Evolutionary conservation across 495 filamentous ascomycete genomes (phyloP).

Genomic region (Trichoderma orchidacearum): DNA sequence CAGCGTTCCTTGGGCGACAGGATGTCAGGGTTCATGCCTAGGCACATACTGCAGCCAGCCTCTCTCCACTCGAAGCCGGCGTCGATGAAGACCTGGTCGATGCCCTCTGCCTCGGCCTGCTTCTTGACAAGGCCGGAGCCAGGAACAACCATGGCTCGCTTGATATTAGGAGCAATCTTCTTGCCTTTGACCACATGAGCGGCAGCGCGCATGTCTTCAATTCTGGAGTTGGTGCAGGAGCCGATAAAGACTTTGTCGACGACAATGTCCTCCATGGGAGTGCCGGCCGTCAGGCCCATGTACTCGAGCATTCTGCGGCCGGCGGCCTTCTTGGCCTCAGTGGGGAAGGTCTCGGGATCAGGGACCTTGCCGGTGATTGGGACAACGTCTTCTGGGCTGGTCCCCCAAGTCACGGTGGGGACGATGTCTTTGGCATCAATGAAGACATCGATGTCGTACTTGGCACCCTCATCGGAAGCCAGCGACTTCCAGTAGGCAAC

Average conservation of each 20-base stretch:
- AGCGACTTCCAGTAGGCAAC: slow-evolving; percentile 80
- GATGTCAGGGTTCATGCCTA: slow-evolving; percentile 99
- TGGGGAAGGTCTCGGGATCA: slow-evolving; percentile 71
- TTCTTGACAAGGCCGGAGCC: slow-evolving; percentile 91
- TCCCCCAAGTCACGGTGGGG: slow-evolving; percentile 94
- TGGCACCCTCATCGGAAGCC: slow-evolving; percentile 70
- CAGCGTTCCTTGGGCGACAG: slow-evolving; percentile 88
- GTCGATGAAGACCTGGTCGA: slow-evolving; percentile 82
- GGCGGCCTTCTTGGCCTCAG: slow-evolving; percentile 60
- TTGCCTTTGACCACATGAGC: slow-evolving; percentile 73
- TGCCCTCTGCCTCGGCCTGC: slow-evolving; percentile 81
- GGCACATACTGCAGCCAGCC: slow-evolving; percentile 96
- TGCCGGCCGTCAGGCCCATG: slow-evolving; percentile 82
- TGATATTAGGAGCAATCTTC: slow-evolving; percentile 76
- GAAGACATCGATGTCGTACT: slow-evolving; percentile 74
- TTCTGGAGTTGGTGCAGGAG: slow-evolving; percentile 93
- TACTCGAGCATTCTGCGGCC: slow-evolving; percentile 80
- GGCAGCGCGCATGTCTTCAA: slow-evolving; percentile 88
- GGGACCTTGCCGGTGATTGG: slow-evolving; percentile 86
- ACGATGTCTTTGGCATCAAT: slow-evolving; percentile 85
- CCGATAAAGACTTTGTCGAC: slow-evolving; percentile 98
- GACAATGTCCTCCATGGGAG: slow-evolving; percentile 75
- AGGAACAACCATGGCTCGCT: slow-evolving; percentile 89
- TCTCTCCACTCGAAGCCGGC: slow-evolving; percentile 97
- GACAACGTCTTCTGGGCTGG: slow-evolving; percentile 88